phyloP scores from a whole-genome alignment of 139 green algal genomes.

The Micromonas commoda region DNA sequence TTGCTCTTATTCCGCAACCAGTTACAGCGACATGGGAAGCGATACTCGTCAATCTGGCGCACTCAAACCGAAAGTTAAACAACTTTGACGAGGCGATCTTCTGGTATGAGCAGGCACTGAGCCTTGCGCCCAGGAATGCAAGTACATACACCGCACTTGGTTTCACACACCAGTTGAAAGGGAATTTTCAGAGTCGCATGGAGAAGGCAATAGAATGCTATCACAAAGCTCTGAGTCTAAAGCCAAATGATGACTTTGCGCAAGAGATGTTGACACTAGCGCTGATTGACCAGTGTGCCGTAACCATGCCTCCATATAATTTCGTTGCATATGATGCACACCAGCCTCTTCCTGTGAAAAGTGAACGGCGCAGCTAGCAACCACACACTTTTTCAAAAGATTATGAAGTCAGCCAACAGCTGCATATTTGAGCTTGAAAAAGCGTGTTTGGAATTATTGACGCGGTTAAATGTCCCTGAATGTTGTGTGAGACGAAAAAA shows the following conservation, averaged over 20 bases:
- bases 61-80: constrained; percentile 74
- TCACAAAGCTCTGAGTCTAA: constrained; percentile 72
- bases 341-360: no score
- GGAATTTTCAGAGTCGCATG: constrained; percentile 38
- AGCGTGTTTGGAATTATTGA: no score
- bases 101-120: constrained; percentile 54
- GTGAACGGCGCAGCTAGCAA: no score
- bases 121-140: constrained; percentile 46
- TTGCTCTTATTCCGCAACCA: constrained; percentile 39
- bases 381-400: no score
- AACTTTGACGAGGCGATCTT: constrained; percentile 44
- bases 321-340: neutral
- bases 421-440: no score
- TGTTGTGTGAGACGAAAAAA: no score
- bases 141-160: constrained; percentile 65
- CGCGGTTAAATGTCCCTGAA: no score
- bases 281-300: constrained; percentile 54
- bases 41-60: constrained; percentile 74
- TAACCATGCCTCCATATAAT: constrained; percentile 1
- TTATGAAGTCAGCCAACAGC: no score
- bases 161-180: constrained; percentile 57
- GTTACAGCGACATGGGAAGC: constrained; percentile 62
- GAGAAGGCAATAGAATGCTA: constrained; percentile 72
- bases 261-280: constrained; percentile 69
- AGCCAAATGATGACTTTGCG: constrained; percentile 68